Evolutionary conservation across 345 rosid species (phyloP), one percentile per base, ranked within the genome.

Genomic region (Rhizophora mangle): DNA sequence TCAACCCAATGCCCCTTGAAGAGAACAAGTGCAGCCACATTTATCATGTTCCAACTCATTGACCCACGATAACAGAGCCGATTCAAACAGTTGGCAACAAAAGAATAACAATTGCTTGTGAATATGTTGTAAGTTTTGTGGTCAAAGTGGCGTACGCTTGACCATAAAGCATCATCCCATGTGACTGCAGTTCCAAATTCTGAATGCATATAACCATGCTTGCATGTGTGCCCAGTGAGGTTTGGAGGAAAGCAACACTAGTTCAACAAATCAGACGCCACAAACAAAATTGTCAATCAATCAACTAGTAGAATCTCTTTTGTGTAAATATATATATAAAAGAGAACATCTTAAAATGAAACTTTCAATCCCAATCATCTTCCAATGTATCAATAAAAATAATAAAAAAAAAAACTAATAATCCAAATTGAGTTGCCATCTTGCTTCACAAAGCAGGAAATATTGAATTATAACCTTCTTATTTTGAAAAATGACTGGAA

Each of bases 41-140:
- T 81, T 70, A 90, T 63, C 99, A 92, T 88, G 79, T 92, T 92
- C 98, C 99, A 96, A 60, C 74, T 83, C 94, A 89, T 90, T 0
- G 91, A 89, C 49, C 88, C 88, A 0, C 78, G 76, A 47, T 85
- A 90, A 72, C 93, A 83, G 27, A 92, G 78, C 39, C 96, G 89
- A 74, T 90, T 96, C 62, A 96, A 68, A 78, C 86, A 92, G 76
- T 87, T 72, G 22, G 98, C 96, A 13, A 80, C 91, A 49, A 90
- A 92, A 0, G 99, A 96, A 74, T 92, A 86, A 77, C 90, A 81
- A 86, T 87, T 96, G 87, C 99, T 92, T 1, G 90, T 96, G 83
- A 96, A 96, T 58, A 96, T 71, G 79, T 96, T 96, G 88, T 90
- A 88, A 63, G 86, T 86, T 68, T 77, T 89, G 81, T 85, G 86